Base-by-base conservation (phyloP, 73 alveolate genomes). In the Paramecium sonneborni region DNA sequence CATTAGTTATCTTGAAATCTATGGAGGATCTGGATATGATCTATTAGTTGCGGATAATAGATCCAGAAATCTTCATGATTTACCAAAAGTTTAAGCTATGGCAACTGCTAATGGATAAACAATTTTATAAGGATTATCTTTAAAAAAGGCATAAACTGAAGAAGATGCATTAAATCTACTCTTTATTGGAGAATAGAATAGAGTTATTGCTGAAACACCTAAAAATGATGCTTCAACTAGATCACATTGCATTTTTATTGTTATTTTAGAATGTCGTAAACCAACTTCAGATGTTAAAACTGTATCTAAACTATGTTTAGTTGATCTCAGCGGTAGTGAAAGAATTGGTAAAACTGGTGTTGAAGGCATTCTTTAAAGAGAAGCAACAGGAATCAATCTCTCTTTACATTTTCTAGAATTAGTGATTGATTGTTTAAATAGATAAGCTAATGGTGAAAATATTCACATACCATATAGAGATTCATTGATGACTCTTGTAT, bases 201-300 rank as follows among this genome's bases (percentile, higher is more conserved):
- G 99, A 76, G 99, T 98, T 7, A 99, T 99, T 1, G 97, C 99
- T 28, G 99, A 98, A 92, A 99, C 99, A 14, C 99, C 99, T 18
- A 98, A 98, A 96, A 98, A 99, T 92, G 99, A 99, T 93, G 99
- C 99, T 2, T 97, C 99, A 41, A 99, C 99, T 20, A 92, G 99
- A 21, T 98, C 99, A 18, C 99, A 99, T 95, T 99, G 99, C 92
- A 96, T 99, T 74, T 99, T 99, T 94, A 98, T 98, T 94, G 95
- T 99, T 23, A 96, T 97, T 95, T 94, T 99, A 18, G 99, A 99
- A 96, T 95, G 99, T 76, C 97, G 98, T 58, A 95, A 98, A 92
- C 95, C 95, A 6, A 99, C 99, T 52, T 97, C 96, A 30, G 99
- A 99, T 94, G 98, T 95, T 55, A 97, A 96, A 85, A 97, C 98